These are phyloP conservation scores for Zygosaccharomyces lentus DNA, from an alignment of 805 yeast genomes.

Conservation along the genomic window DNA sequence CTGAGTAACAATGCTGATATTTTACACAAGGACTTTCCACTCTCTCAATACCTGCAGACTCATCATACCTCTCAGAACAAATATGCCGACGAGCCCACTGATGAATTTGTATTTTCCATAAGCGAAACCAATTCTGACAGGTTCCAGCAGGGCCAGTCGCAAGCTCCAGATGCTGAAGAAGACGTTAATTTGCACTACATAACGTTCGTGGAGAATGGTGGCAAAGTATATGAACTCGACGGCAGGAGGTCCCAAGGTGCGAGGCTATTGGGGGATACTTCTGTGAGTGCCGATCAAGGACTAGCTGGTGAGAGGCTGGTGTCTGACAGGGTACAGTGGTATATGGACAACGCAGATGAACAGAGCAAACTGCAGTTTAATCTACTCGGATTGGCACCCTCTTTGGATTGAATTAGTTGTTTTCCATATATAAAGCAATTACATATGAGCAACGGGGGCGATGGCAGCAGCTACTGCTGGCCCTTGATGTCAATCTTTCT, in stretches of 20 bases:
- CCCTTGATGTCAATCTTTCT: slow-evolving; percentile 85
- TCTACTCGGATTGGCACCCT: slow-evolving; percentile 69
- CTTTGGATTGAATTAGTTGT: slow-evolving; percentile 35
- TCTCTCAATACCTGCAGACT: slow-evolving; percentile 18
- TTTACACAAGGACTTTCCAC: slow-evolving; percentile 19
- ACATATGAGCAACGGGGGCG: neutral
- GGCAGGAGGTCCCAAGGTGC: slow-evolving; percentile 77
- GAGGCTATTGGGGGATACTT: slow-evolving; percentile 47
- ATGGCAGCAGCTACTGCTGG: slow-evolving; percentile 39
- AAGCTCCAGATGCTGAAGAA: slow-evolving; percentile 56
- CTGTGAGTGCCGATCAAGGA: slow-evolving; percentile 37
- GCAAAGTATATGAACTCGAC: slow-evolving; percentile 75
- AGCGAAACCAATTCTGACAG: slow-evolving; percentile 20
- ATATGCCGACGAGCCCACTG: slow-evolving; percentile 41
- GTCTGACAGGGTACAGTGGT: slow-evolving; percentile 54
- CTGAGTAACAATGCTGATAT: slow-evolving; percentile 37
- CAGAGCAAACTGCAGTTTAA: slow-evolving; percentile 62
- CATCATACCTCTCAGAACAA: slow-evolving; percentile 36
- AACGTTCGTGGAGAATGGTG: slow-evolving; percentile 56
- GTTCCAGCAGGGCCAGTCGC: slow-evolving; percentile 54
- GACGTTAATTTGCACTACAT: slow-evolving; percentile 70
- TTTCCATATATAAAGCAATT: neutral
- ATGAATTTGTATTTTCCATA: slow-evolving; percentile 28
- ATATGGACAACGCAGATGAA: slow-evolving; percentile 60
- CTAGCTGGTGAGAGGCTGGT: slow-evolving; percentile 52